Evolutionary conservation across 2,329 filamentous ascomycete genomes (phyloP).

Genomic region (Hypoxylon sp.): DNA sequence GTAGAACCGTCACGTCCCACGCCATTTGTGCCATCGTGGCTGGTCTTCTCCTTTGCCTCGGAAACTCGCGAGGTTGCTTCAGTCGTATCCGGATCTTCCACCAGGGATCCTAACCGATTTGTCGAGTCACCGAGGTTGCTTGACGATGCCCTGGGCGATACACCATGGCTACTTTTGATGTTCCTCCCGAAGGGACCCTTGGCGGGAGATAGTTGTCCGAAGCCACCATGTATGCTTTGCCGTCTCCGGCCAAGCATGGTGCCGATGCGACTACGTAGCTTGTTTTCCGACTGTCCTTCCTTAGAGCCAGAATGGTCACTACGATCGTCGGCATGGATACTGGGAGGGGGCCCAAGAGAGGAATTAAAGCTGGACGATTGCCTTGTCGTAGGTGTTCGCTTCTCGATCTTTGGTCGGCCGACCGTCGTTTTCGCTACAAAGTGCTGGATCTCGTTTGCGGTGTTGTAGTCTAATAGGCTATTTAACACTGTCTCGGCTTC

Average conservation of each 20-base stretch:
- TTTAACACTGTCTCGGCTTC: conserved; percentile 85
- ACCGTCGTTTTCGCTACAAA: conserved; percentile 66
- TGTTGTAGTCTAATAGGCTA: conserved; percentile 86
- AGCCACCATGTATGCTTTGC: conserved; percentile 75
- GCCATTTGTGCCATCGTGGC: conserved; percentile 63
- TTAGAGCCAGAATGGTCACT: conserved; percentile 62
- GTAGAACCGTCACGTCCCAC: conserved; percentile 55
- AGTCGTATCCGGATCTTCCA: conserved; percentile 66
- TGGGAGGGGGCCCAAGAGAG: conserved; percentile 49
- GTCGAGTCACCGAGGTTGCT: conserved; percentile 69
- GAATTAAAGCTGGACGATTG: conserved; percentile 58
- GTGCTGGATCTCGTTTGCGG: conserved; percentile 85
- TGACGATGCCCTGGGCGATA: conserved; percentile 71
- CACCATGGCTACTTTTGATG: conserved; percentile 73
- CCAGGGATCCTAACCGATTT: conserved; percentile 67
- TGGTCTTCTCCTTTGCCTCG: conserved; percentile 52
- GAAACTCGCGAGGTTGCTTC: conserved; percentile 49
- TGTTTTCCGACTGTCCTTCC: conserved; percentile 65
- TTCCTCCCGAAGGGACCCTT: conserved; percentile 73
- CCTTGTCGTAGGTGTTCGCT: conserved; percentile 57
- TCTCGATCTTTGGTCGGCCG: conserved; percentile 61
- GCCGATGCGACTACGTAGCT: conserved; percentile 73
- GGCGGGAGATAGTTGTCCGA: conserved; percentile 67
- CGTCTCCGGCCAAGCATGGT: conserved; percentile 76
- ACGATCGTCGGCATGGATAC: conserved; percentile 54